Conservation (phyloP, 345 rosid genomes). For the Theobroma cacao region DNA sequence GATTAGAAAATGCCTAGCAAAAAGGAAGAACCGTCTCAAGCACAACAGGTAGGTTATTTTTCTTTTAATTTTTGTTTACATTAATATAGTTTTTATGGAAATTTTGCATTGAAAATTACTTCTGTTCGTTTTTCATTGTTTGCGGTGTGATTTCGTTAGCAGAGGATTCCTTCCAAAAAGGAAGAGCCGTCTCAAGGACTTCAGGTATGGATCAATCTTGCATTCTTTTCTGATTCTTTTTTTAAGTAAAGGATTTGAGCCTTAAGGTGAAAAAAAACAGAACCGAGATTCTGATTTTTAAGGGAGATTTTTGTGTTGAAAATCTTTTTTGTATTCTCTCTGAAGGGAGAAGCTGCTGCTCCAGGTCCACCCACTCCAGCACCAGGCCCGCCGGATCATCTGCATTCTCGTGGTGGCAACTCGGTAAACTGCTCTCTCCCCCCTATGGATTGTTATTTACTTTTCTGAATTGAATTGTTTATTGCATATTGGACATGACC, state of each 20-base stretch:
- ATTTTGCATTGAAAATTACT: not conserved
- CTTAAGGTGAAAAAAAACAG: no score
- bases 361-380: conserved; percentile 24
- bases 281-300: conserved; percentile 12
- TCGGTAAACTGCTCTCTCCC: conserved; percentile 28
- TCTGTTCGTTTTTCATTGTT: not conserved
- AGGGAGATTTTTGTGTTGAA: not conserved
- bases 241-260: not conserved
- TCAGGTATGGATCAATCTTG: not conserved
- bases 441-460: not conserved
- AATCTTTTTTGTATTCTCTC: not conserved
- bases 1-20: conserved; percentile 36
- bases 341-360: conserved; percentile 47
- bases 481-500: not conserved
- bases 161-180: not conserved
- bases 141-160: not conserved
- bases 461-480: conserved; percentile 1
- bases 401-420: conserved; percentile 48
- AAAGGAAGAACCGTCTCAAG: conserved; percentile 31
- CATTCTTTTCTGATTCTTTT: not conserved
- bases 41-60: not conserved
- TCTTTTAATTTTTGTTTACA: not conserved
- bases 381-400: conserved; percentile 28
- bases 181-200: conserved; percentile 1
- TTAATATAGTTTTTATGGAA: not conserved